These are phyloP conservation scores for Xylaria grammica DNA, from an alignment of 495 filamentous ascomycete genomes.

Conservation along the genomic window DNA sequence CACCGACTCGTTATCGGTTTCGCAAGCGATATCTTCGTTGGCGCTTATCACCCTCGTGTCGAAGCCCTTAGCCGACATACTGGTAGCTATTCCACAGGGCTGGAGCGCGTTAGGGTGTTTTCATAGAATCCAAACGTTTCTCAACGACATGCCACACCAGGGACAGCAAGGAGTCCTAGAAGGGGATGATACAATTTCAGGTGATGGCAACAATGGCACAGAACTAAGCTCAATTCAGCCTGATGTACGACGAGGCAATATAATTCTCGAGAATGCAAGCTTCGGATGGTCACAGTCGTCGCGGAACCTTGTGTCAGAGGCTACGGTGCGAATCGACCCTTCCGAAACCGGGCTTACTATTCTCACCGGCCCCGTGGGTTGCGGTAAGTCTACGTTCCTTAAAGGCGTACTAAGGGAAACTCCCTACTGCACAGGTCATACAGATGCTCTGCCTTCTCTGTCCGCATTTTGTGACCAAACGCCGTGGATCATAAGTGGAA, in stretches of 20 bases:
- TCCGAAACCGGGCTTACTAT: constrained; percentile 18
- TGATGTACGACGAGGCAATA: neutral
- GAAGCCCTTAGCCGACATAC: constrained; percentile 14
- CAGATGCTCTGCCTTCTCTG: neutral
- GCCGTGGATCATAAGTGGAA: constrained; percentile 60
- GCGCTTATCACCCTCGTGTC: constrained; percentile 21
- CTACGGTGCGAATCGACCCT: constrained; percentile 1
- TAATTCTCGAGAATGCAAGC: constrained; percentile 5
- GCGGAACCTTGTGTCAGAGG: constrained; percentile 4
- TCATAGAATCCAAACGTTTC: constrained; percentile 18
- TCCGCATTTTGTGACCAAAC: constrained; percentile 40
- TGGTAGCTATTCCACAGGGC: constrained; percentile 8
- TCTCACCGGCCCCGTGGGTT: constrained; percentile 39
- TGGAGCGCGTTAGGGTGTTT: constrained; percentile 16
- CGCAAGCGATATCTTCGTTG: constrained; percentile 29
- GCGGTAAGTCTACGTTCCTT: constrained; percentile 42
- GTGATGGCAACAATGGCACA: neutral
- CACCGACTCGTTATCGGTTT: constrained; percentile 18
- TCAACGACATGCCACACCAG: neutral
- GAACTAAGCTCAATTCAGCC: neutral
- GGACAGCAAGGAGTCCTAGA: neutral
- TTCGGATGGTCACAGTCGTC: constrained; percentile 14
- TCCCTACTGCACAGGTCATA: neutral
- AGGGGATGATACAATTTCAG: no score
- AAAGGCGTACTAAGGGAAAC: constrained; percentile 42